phyloP scores from a whole-genome alignment of 768 basidiomycete species.

The Pulveroboletus sp. region DNA sequence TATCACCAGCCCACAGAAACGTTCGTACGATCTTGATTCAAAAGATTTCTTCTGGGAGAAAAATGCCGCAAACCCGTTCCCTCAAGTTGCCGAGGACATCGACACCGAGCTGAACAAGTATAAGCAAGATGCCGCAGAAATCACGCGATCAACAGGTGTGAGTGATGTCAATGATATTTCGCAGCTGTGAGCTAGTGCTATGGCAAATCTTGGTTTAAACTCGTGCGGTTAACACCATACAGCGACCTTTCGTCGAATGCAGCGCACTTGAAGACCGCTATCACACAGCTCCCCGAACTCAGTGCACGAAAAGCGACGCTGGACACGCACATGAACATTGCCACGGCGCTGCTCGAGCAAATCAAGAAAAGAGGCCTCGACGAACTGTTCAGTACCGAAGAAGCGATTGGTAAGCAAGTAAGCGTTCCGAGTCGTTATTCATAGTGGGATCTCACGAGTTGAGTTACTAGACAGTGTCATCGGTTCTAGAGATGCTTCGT shows the following conservation, averaged over 20 bases:
- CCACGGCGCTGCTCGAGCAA: conserved; percentile 88
- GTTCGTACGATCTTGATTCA: conserved; percentile 91
- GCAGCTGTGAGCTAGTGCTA: conserved; percentile 63
- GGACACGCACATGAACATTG: conserved; percentile 99
- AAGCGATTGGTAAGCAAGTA: conserved; percentile 83
- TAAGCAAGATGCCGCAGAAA: conserved; percentile 94
- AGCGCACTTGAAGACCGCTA: conserved; percentile 91
- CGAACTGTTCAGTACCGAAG: conserved; percentile 96
- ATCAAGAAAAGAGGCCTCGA: conserved; percentile 95
- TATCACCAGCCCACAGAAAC: conserved; percentile 68
- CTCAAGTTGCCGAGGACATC: conserved; percentile 97
- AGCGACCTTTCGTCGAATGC: conserved; percentile 91
- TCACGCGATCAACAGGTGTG: conserved; percentile 93
- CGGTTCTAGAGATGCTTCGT: conserved; percentile 85
- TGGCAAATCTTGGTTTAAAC: background rate
- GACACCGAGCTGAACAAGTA: conserved; percentile 87
- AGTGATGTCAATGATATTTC: conserved; percentile 93
- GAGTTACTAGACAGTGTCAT: conserved; percentile 55
- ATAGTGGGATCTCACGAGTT: background rate
- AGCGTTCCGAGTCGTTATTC: background rate
- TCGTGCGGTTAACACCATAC: conserved; percentile 6
- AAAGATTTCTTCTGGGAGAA: conserved; percentile 99
- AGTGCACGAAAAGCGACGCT: conserved; percentile 95
- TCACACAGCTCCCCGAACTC: conserved; percentile 93
- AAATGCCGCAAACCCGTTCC: conserved; percentile 94